A percentile compares a stretch with the other conserved stretches of the same genome.
Evolutionary conservation across 2,329 filamentous ascomycete genomes (phyloP).

Genomic region (Beauveria varroae): DNA sequence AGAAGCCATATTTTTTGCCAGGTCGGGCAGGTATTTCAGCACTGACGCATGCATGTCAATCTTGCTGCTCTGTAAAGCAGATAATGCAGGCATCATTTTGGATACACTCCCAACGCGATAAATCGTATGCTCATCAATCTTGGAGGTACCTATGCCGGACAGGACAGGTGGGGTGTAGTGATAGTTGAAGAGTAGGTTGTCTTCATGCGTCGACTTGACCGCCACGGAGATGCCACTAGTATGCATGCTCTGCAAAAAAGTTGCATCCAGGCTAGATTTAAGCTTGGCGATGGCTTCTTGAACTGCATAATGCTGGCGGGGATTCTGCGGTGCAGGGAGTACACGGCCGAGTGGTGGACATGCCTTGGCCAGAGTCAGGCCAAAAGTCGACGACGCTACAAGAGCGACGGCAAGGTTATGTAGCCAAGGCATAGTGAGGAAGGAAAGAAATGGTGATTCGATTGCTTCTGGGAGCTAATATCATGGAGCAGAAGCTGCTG

Average conservation of each 20-base stretch:
- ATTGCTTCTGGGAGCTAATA: not conserved
- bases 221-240: conserved; percentile 30
- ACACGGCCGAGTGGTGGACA: conserved; percentile 37
- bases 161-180: conserved; percentile 30
- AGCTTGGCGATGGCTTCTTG: conserved; percentile 20
- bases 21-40: conserved; percentile 36
- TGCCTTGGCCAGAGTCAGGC: conserved; percentile 22
- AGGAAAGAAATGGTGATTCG: not conserved
- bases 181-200: conserved; percentile 28
- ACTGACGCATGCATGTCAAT: conserved; percentile 34
- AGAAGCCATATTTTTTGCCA: conserved; percentile 18
- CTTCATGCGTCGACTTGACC: conserved; percentile 35
- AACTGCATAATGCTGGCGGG: conserved; percentile 24
- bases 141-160: conserved; percentile 17
- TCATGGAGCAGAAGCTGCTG: not conserved
- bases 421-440: not conserved
- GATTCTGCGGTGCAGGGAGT: conserved; percentile 28
- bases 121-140: conserved; percentile 25
- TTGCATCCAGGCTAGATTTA: conserved; percentile 18
- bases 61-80: conserved; percentile 21
- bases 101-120: conserved; percentile 28
- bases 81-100: conserved; percentile 27
- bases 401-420: conserved; percentile 4
- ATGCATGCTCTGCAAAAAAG: conserved; percentile 21
- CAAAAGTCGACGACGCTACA: conserved; percentile 14